A percentile compares a stretch with the other conserved stretches of the same genome.
phyloP scores from a whole-genome alignment of 1,139 yeast genomes.

The Geotrichum europaeum region DNA sequence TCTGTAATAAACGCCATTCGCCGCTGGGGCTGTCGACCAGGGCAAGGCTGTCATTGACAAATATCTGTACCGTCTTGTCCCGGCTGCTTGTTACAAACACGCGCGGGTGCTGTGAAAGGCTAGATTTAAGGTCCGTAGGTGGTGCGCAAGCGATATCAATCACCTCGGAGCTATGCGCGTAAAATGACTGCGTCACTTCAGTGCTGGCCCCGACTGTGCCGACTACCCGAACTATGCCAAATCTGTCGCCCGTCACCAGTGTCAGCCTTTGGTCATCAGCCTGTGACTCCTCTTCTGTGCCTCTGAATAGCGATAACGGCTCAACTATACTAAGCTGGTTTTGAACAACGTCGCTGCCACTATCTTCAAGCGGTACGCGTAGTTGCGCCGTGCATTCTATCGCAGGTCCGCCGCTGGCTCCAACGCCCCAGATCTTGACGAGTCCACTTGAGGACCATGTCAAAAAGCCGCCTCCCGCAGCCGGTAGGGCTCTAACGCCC shows the following conservation, averaged over 20 bases:
- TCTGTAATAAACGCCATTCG: conserved; percentile 53
- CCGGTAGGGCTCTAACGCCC: conserved; percentile 5
- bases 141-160: conserved; percentile 23
- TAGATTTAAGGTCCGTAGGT: background rate
- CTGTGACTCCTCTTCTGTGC: background rate
- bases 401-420: conserved; percentile 14
- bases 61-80: conserved; percentile 58
- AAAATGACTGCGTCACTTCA: conserved; percentile 13
- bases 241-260: conserved; percentile 24
- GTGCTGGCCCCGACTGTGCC: conserved; percentile 1
- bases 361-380: background rate
- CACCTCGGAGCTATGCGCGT: conserved; percentile 30
- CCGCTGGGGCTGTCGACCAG: background rate
- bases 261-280: background rate
- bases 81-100: conserved; percentile 40
- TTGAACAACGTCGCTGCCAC: background rate
- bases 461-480: conserved; percentile 18
- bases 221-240: conserved; percentile 21
- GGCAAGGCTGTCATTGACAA: conserved; percentile 23
- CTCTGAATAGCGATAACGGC: background rate
- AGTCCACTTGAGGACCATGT: conserved; percentile 30
- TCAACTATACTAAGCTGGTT: background rate
- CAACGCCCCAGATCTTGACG: conserved; percentile 23
- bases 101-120: conserved; percentile 3
- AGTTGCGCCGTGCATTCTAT: conserved; percentile 14